Base-by-base conservation (phyloP, 2,329 filamentous ascomycete species). In the Calonectria naviculata region DNA sequence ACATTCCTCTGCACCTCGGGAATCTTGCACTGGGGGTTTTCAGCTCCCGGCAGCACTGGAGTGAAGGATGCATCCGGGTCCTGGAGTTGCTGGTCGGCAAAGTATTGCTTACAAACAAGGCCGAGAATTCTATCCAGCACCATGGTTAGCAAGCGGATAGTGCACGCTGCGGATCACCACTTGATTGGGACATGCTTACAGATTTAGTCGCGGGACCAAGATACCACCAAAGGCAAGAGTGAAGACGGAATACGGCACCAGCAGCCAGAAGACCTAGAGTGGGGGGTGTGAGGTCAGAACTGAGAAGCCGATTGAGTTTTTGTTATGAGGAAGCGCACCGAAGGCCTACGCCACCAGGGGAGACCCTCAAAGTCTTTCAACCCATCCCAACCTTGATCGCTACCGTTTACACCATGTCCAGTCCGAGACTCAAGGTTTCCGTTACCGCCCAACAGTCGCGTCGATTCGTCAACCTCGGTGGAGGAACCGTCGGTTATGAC, bases 141-240 rank as follows among this genome's bases (percentile, higher is more conserved):
- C 17, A 10, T n/a, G 38, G 70, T 79, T 44, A 79, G 70, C 70
- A 54, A 56, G 6, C 29, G 21, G 24, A 13, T 5, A 12, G 49
- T 24, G 17, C 44, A 52, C 46, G 67, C 29, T 41, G 8, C 38
- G 44, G 44, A 29, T 12, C 29, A 44, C 19, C 21, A n/a, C 7
- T 10, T 34, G n/a, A 58, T 49, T 13, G 26, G 34, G 41, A 61
- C 28, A 47, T 28, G 77, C 88, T 81, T 83, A 91, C 83, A 98
- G 85, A 79, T 98, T 97, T 73, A 98, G 87, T 81, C 93, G 97
- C 12, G 96, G 95, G 10, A 98, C 94, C 9, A 97, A 87, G 8
- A 94, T 90, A 68, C 94, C 95, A 36, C 96, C 97, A 82, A 97
- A 96, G 0, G 95, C 95, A 65, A 97, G 86, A 0, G 95, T 94